Conservation (phyloP, 768 basidiomycete species). For the Royoungia palumana region DNA sequence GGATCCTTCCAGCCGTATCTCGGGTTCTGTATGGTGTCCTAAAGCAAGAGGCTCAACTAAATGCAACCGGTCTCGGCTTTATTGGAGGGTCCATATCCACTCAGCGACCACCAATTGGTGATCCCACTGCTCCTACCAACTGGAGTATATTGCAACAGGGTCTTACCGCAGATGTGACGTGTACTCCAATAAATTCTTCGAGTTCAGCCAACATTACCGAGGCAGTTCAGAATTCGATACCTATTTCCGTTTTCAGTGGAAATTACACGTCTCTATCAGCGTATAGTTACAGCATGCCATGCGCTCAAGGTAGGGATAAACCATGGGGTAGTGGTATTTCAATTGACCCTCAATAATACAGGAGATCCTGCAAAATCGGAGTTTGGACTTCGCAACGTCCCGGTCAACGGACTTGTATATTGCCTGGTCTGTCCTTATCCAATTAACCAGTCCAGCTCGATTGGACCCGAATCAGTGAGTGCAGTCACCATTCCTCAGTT, state of each 20-base stretch:
- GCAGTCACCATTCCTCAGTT: no score
- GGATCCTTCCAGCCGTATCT: neutral
- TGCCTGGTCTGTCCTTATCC: constrained; percentile 10
- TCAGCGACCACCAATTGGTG: no score
- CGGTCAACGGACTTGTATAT: neutral
- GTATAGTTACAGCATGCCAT: no score
- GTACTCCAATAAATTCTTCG: neutral
- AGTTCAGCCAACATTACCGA: neutral
- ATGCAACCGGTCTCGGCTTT: neutral
- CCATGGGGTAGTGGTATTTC: no score
- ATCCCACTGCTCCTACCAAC: neutral
- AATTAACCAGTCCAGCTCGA: neutral
- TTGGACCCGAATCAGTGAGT: constrained; percentile 4
- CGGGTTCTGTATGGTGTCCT: no score
- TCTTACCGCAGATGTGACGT: constrained; percentile 8
- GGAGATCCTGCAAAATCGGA: no score
- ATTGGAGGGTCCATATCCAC: neutral
- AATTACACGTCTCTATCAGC: neutral
- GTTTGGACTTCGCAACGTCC: no score
- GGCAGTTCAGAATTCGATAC: neutral
- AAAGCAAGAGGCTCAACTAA: neutral
- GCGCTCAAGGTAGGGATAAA: no score
- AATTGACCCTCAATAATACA: no score
- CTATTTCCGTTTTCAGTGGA: neutral
- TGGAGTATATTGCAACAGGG: constrained; percentile 4